Percentiles rank a stretch among this genome's conserved stretches.
Evolutionary conservation across 2,329 filamentous ascomycete genomes (phyloP).

Genomic region (Teratosphaeria epicoccoides): DNA sequence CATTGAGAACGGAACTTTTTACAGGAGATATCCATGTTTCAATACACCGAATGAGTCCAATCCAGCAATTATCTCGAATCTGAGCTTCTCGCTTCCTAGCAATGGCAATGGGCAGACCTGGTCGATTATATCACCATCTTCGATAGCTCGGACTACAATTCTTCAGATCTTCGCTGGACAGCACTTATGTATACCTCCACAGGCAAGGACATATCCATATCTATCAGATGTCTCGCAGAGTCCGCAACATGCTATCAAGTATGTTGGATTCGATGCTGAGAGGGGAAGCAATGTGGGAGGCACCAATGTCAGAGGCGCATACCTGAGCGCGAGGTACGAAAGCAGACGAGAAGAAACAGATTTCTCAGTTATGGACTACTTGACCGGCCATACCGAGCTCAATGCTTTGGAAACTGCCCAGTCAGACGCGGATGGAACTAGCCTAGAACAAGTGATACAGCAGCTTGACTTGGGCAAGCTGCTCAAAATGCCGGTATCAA

Average conservation of each 20-base stretch:
- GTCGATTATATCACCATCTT: constrained; percentile 73
- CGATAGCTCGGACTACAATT: constrained; percentile 70
- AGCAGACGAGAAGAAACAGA: constrained; percentile 76
- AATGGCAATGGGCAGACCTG: constrained; percentile 36
- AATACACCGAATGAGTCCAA: constrained; percentile 41
- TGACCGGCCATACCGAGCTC: constrained; percentile 71
- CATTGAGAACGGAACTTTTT: constrained; percentile 74
- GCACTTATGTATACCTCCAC: constrained; percentile 64
- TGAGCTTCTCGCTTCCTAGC: constrained; percentile 57
- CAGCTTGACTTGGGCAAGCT: constrained; percentile 61
- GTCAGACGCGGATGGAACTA: constrained; percentile 31
- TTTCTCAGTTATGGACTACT: constrained; percentile 70
- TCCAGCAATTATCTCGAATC: constrained; percentile 59
- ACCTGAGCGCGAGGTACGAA: constrained; percentile 85
- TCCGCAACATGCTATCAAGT: constrained; percentile 63
- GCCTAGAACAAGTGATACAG: constrained; percentile 52
- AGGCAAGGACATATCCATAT: constrained; percentile 67
- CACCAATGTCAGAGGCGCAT: constrained; percentile 57
- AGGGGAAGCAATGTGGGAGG: constrained; percentile 44
- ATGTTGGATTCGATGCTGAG: constrained; percentile 82
- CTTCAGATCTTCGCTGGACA: constrained; percentile 68
- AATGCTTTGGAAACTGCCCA: constrained; percentile 55
- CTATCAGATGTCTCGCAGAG: constrained; percentile 49
- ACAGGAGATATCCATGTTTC: constrained; percentile 56
- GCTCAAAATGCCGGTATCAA: constrained; percentile 71